These are phyloP conservation scores for Dothideomycetes sp. DNA, from an alignment of 2,329 filamentous ascomycete genomes.

Conservation along the genomic window DNA sequence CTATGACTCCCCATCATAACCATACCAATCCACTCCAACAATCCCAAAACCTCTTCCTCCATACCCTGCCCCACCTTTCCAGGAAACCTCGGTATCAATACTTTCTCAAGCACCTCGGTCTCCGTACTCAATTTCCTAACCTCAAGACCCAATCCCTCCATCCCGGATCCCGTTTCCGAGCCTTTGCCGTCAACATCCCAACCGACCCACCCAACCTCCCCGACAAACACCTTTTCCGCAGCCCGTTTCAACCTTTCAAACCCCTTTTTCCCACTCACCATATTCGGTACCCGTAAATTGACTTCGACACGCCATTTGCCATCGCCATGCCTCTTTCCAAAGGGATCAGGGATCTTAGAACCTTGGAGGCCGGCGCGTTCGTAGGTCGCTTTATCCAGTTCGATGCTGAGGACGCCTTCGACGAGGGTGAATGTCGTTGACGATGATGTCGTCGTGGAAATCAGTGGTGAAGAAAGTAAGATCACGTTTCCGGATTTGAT, in stretches of 20 bases:
- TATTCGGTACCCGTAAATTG: constrained; percentile 63
- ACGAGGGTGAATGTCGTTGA: constrained; percentile 67
- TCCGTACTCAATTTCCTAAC: constrained; percentile 21
- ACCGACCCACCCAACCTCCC: constrained; percentile 68
- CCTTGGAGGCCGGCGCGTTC: constrained; percentile 75
- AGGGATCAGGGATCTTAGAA: constrained; percentile 48
- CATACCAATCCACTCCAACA: constrained; percentile 71
- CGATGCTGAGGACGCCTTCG: constrained; percentile 65
- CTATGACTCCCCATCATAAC: constrained; percentile 57
- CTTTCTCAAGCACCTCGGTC: constrained; percentile 19
- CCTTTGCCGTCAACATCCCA: constrained; percentile 43
- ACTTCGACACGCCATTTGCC: constrained; percentile 69
- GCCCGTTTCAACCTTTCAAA: constrained; percentile 73
- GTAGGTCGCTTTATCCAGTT: constrained; percentile 71
- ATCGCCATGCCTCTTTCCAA: constrained; percentile 54
- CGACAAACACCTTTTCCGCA: constrained; percentile 64
- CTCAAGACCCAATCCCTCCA: constrained; percentile 27
- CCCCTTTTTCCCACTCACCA: constrained; percentile 74
- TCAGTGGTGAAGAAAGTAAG: background rate
- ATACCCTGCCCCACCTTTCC: constrained; percentile 33
- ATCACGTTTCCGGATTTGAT: constrained; percentile 60
- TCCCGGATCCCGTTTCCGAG: constrained; percentile 13
- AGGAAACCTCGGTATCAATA: constrained; percentile 25
- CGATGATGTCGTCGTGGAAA: constrained; percentile 59
- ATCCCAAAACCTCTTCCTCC: constrained; percentile 45